Base-by-base conservation (phyloP, 129 eudicot species). In the Tanacetum coccineum region DNA sequence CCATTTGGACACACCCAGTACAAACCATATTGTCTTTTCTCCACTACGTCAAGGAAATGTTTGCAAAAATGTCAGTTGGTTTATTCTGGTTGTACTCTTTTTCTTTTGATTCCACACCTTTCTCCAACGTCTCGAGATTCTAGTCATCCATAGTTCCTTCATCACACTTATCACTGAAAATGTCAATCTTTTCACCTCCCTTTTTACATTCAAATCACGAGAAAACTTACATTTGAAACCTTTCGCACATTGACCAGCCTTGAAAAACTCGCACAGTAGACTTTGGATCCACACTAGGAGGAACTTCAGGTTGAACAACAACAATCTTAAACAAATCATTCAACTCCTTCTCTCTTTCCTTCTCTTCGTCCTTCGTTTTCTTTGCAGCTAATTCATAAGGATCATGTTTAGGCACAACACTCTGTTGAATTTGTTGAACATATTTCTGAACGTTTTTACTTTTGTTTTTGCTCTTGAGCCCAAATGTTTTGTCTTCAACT, bases 171-270 rank as follows among this genome's bases (percentile, higher is more conserved):
- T 90, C 97, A 61, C 91, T 81, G 71, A 86, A 90, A 44, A 90
- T 82, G 73, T 90, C 97, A 63, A 90, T 90, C 95, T 90, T 90
- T 72, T 84, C 97, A 66, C 97, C 97, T 90, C 87, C 75, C 97
- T 82, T 71, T 87, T 87, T 49, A 90, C 80, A 73, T 84, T 90
- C 75, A 90, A 68, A 72, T 90, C 97, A 62, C 84, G 97, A 25
- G 97, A 90, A 66, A 84, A 90, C 78, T 87, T 90, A 82, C 97
- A 90, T 64, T n/a, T n/a, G n/a, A n/a, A n/a, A n/a, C n/a, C n/a
- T n/a, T n/a, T n/a, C n/a, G n/a, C n/a, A 82, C 95, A 90, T 56
- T 87, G 97, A 65, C 97, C 97, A 44, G 70, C 91, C 70, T 90
- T 90, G 66, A 75, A 87, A 67, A 82, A 85, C 84, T 90, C 97